Conservation (phyloP, 2,329 filamentous ascomycete genomes). For the Chaetoscypha palmicola region DNA sequence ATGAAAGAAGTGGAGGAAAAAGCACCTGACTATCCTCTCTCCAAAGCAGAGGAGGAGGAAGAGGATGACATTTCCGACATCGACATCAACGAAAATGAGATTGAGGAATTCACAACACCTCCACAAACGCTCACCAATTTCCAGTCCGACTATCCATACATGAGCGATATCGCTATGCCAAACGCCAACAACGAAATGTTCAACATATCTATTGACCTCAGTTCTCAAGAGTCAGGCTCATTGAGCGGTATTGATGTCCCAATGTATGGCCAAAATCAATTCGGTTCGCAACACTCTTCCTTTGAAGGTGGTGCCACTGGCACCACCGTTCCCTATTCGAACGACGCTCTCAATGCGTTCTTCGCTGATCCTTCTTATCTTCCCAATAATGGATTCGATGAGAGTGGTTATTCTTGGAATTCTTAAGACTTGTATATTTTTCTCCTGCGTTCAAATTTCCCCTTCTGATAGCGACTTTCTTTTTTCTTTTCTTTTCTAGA, state of each 20-base stretch:
- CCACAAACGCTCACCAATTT: not conserved
- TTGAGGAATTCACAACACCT: not conserved
- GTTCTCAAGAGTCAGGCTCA: not conserved
- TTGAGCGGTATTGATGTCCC: not conserved
- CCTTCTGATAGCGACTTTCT: too few species aligned
- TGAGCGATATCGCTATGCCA: not conserved
- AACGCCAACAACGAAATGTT: not conserved
- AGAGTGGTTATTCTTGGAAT: too few species aligned
- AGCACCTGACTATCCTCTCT: not conserved
- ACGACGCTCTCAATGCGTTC: too few species aligned
- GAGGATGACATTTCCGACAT: not conserved
- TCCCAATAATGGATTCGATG: too few species aligned
- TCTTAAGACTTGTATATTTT: too few species aligned
- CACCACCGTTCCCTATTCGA: too few species aligned
- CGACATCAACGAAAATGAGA: not conserved
- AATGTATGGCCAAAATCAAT: not conserved
- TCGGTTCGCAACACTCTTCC: too few species aligned
- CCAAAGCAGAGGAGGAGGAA: constrained; percentile 2
- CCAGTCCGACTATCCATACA: not conserved
- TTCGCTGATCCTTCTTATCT: too few species aligned
- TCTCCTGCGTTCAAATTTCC: too few species aligned
- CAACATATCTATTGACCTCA: not conserved
- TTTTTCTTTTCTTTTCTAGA: too few species aligned
- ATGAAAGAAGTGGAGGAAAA: constrained; percentile 41
- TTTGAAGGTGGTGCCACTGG: too few species aligned